Evolutionary conservation across 2,329 filamentous ascomycete genomes (phyloP).

Genomic region (Calonectria montana): DNA sequence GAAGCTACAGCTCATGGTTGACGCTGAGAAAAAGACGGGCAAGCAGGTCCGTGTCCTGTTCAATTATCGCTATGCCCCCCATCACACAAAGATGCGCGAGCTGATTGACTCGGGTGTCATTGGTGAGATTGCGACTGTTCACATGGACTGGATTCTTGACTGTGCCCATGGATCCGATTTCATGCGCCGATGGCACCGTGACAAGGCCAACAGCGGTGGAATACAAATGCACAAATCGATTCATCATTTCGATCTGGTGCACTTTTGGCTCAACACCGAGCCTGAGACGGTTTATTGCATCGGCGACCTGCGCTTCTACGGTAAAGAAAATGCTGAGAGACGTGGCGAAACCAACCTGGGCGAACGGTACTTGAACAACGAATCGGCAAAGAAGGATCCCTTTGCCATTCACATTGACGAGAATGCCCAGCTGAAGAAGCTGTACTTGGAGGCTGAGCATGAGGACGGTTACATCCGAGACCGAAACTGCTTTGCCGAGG

Average conservation of each 20-base stretch:
- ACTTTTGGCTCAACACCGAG: slow-evolving; percentile 69
- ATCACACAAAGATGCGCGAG: slow-evolving; percentile 70
- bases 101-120: slow-evolving; percentile 65
- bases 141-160: slow-evolving; percentile 74
- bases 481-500: slow-evolving; percentile 71
- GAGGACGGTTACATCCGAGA: slow-evolving; percentile 72
- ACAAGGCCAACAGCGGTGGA: slow-evolving; percentile 69
- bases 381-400: slow-evolving; percentile 63
- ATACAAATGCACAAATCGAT: slow-evolving; percentile 72
- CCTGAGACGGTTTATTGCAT: slow-evolving; percentile 68
- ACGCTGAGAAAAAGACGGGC: slow-evolving; percentile 43
- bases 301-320: slow-evolving; percentile 70
- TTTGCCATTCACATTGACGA: slow-evolving; percentile 68
- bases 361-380: slow-evolving; percentile 60
- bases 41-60: slow-evolving; percentile 68
- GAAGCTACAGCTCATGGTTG: slow-evolving; percentile 61
- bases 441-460: slow-evolving; percentile 72
- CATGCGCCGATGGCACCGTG: slow-evolving; percentile 72
- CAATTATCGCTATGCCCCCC: slow-evolving; percentile 74
- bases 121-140: slow-evolving; percentile 66
- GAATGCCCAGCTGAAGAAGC: slow-evolving; percentile 63
- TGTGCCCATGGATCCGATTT: slow-evolving; percentile 71
- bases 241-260: slow-evolving; percentile 72
- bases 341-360: slow-evolving; percentile 64
- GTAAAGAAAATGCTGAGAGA: slow-evolving; percentile 68